Evolutionary conservation across 805 yeast genomes (phyloP), one percentile per base, ranked within the genome.

Genomic region (Candida parachauliodes): DNA sequence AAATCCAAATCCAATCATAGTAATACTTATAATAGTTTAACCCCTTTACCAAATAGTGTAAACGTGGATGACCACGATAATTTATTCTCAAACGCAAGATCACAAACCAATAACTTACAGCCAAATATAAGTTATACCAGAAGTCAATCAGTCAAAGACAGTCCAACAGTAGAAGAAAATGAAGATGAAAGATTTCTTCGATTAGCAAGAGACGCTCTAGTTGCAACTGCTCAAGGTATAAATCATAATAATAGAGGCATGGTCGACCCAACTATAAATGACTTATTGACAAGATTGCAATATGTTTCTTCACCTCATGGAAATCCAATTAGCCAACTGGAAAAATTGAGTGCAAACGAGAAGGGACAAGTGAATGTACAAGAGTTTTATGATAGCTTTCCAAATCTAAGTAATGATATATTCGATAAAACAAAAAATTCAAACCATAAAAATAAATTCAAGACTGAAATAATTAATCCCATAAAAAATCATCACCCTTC

Each of bases 221-320:
- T 73, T 9, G 77, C 78, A 18, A 72, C 77, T 0, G 70, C 72
- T 9, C 50, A 47, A 8, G 68, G 74, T 2, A 68, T 68, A 43
- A 57, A 60, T 14, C 26, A 42, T 17, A 43, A 46, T 18, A 39
- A 36, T 8, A 44, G 45, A 23, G 32, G 39, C 12, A 59, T 72
- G 17, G 73, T 79, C 5, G 86, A 79, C 51, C 85, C 86, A 4
- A 78, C 85, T 0, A 76, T 79, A 18, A 59, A 73, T 44, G 82
- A 76, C 49, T 61, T 79, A n/a, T 57, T 79, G 36, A 67, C 70
- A 46, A 55, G 86, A 37, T 62, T 79, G 29, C 83, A 79, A 49
- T 79, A 79, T 47, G 76, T 77, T 5, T 58, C 67, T 37, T 65
- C 79, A 20, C 81, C 82, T 3, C 81, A 76, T 53, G 82, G 82